Percentiles rank a stretch among this genome's conserved stretches.
Conservation (phyloP, 805 yeast species). For the Candida piceae region DNA sequence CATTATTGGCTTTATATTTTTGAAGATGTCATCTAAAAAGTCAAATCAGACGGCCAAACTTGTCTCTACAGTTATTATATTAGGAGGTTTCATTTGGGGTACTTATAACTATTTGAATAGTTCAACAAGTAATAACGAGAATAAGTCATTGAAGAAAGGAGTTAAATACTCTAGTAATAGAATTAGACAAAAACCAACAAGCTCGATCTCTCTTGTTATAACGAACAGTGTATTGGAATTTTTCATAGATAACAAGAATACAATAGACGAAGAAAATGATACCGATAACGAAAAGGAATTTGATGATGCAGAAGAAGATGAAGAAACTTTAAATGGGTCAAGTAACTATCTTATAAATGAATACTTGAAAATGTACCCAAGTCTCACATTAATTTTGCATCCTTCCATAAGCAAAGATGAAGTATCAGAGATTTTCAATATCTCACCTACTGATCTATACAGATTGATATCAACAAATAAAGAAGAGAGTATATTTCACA, state of each 20-base stretch:
- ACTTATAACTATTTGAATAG: conserved; percentile 7
- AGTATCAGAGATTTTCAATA: conserved; percentile 12
- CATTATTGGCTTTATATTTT: too few relatives aligned
- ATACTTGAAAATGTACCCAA: conserved; percentile 15
- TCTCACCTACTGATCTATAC: conserved; percentile 20
- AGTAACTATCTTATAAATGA: conserved; percentile 1
- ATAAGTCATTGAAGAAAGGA: conserved; percentile 3
- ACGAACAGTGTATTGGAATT: conserved; percentile 6
- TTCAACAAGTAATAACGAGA: conserved; percentile 1
- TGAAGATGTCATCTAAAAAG: too few relatives aligned
- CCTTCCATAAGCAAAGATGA: conserved; percentile 18
- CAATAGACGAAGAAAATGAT: conserved; percentile 7
- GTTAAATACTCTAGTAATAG: background rate
- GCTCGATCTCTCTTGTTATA: conserved; percentile 17
- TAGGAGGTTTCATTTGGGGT: conserved; percentile 11
- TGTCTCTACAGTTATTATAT: conserved; percentile 22
- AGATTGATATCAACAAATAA: conserved; percentile 44
- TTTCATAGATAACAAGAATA: conserved; percentile 6
- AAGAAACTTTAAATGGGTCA: background rate
- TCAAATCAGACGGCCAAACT: conserved; percentile 22
- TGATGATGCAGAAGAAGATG: background rate
- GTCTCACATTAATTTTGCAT: conserved; percentile 24
- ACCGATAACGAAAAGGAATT: too few relatives aligned
- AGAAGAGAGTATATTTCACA: conserved; percentile 45
- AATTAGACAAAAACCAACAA: background rate